Conservation (phyloP, 495 filamentous ascomycete genomes). For the Glonium stellatum region DNA sequence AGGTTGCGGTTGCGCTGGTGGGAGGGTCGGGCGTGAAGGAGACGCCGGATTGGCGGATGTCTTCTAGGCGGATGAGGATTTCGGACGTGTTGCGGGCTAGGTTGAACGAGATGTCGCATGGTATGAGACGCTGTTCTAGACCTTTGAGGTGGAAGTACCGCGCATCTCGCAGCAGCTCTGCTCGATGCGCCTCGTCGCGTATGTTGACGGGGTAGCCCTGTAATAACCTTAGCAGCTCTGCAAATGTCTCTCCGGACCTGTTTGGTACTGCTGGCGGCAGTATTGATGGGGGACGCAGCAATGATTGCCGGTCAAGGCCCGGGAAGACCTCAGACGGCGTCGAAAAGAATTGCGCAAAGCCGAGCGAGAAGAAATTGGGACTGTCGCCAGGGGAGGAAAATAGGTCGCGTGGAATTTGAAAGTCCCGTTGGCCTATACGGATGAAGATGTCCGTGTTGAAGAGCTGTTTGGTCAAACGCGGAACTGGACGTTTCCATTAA, state of each 20-base stretch:
- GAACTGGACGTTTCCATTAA: slow-evolving; percentile 48
- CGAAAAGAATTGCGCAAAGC: slow-evolving; percentile 84
- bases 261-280: slow-evolving; percentile 73
- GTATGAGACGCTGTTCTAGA: slow-evolving; percentile 79
- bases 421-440: slow-evolving; percentile 74
- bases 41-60: slow-evolving; percentile 79
- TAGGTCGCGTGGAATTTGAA: slow-evolving; percentile 83
- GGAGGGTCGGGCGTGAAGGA: slow-evolving; percentile 49
- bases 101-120: slow-evolving; percentile 72
- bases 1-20: no score
- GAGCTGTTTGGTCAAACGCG: slow-evolving; percentile 85
- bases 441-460: slow-evolving; percentile 91
- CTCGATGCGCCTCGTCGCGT: slow-evolving; percentile 67
- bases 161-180: slow-evolving; percentile 74
- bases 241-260: slow-evolving; percentile 71
- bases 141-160: slow-evolving; percentile 90
- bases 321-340: slow-evolving; percentile 76
- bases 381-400: slow-evolving; percentile 79
- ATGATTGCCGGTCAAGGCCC: slow-evolving; percentile 66
- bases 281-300: slow-evolving; percentile 88
- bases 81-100: slow-evolving; percentile 58
- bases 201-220: slow-evolving; percentile 84
- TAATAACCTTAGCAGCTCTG: slow-evolving; percentile 74
- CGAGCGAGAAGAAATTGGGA: slow-evolving; percentile 93
- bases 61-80: slow-evolving; percentile 74